Evolutionary conservation across 768 basidiomycete species (phyloP), one percentile per base, ranked within the genome.

Genomic region (Podaxis mareebaensis): DNA sequence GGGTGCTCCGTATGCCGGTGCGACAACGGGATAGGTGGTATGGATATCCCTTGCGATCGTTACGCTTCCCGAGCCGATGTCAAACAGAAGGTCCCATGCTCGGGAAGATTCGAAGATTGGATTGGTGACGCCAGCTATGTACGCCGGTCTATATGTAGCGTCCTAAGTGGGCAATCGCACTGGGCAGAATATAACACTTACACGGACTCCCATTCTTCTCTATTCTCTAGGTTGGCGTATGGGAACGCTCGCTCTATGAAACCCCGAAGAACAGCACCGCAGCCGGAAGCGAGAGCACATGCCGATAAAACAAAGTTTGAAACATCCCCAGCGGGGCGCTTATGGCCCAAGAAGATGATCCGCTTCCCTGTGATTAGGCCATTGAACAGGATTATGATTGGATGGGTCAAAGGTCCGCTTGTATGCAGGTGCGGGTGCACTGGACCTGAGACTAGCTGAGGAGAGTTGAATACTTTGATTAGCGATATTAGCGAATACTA

Each of bases 71-170:
- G 88, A 86, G 53, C 93, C 90, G 65, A 98, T 88, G 71, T 99
- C 95, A 73, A 96, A 92, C 44, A 98, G 79, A 7, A 99, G 79
- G 74, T 99, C 97, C 97, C 97, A 99, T 12, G 85, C 83, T 0
- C 89, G 86, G 0, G 90, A 85, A 1, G 90, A 81, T 70, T 96
- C 94, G 75, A 98, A 98, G 52, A 98, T 95, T 2, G 96, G 97
- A 70, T 99, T 99, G 1, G 93, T 96, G 2, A 99, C 96, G 1
- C 97, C 97, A 10, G 96, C 97, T 58, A 99, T 95, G 71, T 90
- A 99, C 12, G 93, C 96, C 3, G 92, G 89, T 42, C 94, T 95
- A 66, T 42, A 39, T 4, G 53, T 48, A 64, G 39, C 54, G 17
- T 13, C 52, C 53, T 64, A 20, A 53, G 53, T 11, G 65, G 38